Percentiles rank a stretch among this genome's conserved stretches.
These are phyloP conservation scores for Pseudopyricularia javanii DNA, from an alignment of 2,329 filamentous ascomycete genomes.

Conservation along the genomic window DNA sequence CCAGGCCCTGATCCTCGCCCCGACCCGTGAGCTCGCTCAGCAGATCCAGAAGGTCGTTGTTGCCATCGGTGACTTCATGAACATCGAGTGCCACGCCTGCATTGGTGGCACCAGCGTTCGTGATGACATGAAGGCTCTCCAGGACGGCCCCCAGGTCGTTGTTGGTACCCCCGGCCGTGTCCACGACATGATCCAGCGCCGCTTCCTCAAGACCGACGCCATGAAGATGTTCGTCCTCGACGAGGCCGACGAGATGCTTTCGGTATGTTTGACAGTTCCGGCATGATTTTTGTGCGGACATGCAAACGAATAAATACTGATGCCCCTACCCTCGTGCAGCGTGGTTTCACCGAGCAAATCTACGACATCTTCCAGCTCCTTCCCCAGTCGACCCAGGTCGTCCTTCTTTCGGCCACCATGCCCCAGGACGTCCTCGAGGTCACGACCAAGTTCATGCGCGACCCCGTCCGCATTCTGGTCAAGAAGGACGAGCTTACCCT, in stretches of 20 bases:
- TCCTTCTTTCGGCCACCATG: conserved; percentile 90
- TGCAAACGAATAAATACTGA: neutral
- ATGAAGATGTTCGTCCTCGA: conserved; percentile 54
- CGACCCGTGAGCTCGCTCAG: conserved; percentile 90
- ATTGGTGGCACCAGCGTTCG: conserved; percentile 97
- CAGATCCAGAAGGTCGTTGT: conserved; percentile 98
- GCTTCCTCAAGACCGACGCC: conserved; percentile 44
- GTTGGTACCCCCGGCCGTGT: conserved; percentile 96
- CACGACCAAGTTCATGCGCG: conserved; percentile 99
- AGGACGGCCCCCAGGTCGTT: conserved; percentile 95
- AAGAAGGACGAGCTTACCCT: conserved; percentile 98
- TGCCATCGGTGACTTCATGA: conserved; percentile 99
- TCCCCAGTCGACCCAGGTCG: conserved; percentile 93
- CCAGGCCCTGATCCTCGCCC: conserved; percentile 89
- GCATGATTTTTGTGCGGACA: neutral
- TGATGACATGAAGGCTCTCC: conserved; percentile 93
- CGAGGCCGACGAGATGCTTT: conserved; percentile 51
- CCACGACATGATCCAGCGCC: conserved; percentile 48
- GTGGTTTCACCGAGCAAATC: conserved; percentile 95
- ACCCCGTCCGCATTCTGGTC: conserved; percentile 89
- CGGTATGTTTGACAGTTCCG: neutral
- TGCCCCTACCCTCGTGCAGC: conserved; percentile 42
- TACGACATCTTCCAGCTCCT: conserved; percentile 98
- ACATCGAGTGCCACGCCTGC: conserved; percentile 96
- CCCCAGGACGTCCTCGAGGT: conserved; percentile 98